Percentiles rank a stretch among this genome's conserved stretches.
Evolutionary conservation across 2,329 filamentous ascomycete genomes (phyloP).

Genomic region (Berkeleyomyces rouxiae): DNA sequence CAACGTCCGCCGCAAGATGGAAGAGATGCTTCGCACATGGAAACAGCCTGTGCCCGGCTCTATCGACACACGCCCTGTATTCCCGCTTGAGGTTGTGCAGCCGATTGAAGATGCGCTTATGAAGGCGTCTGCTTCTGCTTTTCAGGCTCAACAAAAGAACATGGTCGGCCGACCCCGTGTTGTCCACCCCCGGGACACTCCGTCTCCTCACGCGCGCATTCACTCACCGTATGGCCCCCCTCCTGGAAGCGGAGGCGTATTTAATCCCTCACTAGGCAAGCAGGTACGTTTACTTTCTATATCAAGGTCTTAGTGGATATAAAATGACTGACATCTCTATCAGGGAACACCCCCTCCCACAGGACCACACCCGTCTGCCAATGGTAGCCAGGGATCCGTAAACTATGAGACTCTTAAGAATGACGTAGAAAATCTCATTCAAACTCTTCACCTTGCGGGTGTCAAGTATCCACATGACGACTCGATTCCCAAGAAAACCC

Average conservation of each 20-base stretch:
- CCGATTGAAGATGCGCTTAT: conserved; percentile 90
- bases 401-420: conserved; percentile 61
- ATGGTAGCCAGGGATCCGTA: conserved; percentile 20
- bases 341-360: conserved; percentile 1
- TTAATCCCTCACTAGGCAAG: background rate
- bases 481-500: conserved; percentile 61
- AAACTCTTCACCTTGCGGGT: conserved; percentile 55
- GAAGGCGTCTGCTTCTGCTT: conserved; percentile 51
- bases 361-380: background rate
- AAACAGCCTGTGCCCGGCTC: conserved; percentile 92
- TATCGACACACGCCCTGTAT: conserved; percentile 81
- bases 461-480: conserved; percentile 60
- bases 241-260: background rate
- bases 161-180: conserved; percentile 38
- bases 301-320: background rate
- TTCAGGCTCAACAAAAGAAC: conserved; percentile 36
- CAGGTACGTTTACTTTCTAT: conserved; percentile 7
- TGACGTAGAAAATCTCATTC: conserved; percentile 68
- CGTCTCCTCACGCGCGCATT: background rate
- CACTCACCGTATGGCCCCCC: background rate
- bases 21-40: conserved; percentile 96
- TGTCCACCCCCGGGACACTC: conserved; percentile 48
- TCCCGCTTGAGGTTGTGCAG: conserved; percentile 68
- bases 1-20: conserved; percentile 73
- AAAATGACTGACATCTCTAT: background rate